phyloP scores from a whole-genome alignment of 306 rosid genomes.

The Dalbergia cultrata region DNA sequence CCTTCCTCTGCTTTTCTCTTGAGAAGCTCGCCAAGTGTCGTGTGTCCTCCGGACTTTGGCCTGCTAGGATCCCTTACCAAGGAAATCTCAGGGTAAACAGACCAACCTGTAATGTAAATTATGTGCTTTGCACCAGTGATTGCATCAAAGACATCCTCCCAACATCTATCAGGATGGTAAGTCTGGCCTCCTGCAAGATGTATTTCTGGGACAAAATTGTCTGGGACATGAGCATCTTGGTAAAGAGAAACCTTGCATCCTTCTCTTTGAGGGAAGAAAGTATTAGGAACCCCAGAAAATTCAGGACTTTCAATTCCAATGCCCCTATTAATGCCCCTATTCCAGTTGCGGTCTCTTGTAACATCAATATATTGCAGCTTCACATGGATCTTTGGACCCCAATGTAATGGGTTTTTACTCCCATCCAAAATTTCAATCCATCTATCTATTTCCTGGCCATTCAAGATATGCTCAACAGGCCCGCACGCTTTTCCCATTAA shows the following conservation, averaged over 20 bases:
- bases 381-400: constrained; percentile 66
- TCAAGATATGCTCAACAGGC: constrained; percentile 55
- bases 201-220: constrained; percentile 66
- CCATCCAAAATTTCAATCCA: constrained; percentile 64
- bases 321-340: constrained; percentile 62
- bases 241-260: constrained; percentile 72
- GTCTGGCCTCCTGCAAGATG: constrained; percentile 62
- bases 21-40: too few species aligned
- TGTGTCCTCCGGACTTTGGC: too few species aligned
- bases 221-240: constrained; percentile 74
- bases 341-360: constrained; percentile 61
- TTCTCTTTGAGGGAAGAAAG: constrained; percentile 64
- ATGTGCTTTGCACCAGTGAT: constrained; percentile 64
- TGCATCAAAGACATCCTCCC: constrained; percentile 80
- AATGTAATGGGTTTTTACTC: constrained; percentile 55
- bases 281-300: constrained; percentile 74
- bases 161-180: constrained; percentile 67
- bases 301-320: constrained; percentile 61
- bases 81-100: constrained; percentile 69
- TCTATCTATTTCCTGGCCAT: constrained; percentile 60
- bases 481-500: constrained; percentile 74
- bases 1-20: too few species aligned
- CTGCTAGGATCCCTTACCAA: constrained; percentile 72
- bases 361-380: constrained; percentile 64
- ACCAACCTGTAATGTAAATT: constrained; percentile 76